Evolutionary conservation across 2,329 filamentous ascomycete genomes (phyloP).

Genomic region (Claviceps fusiformis): DNA sequence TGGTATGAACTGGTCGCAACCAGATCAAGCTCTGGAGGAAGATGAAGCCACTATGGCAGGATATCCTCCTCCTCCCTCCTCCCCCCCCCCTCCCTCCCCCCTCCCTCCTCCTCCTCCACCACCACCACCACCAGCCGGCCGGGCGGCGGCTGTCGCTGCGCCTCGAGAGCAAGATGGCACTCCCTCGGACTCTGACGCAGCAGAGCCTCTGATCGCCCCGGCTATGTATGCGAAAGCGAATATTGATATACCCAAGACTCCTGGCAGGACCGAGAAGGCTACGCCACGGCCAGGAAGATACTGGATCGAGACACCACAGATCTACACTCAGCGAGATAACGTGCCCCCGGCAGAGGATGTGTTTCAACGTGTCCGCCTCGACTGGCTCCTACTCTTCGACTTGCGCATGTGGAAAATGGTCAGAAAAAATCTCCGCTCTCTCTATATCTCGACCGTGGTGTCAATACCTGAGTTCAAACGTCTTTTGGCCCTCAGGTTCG

Average conservation of each 20-base stretch:
- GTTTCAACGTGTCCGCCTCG: slow-evolving; percentile 75
- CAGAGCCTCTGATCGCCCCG: slow-evolving; percentile 49
- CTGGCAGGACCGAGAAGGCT: slow-evolving; percentile 35
- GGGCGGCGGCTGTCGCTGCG: slow-evolving; percentile 30
- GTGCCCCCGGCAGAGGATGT: slow-evolving; percentile 71
- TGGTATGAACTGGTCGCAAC: slow-evolving; percentile 36
- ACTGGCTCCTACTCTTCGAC: slow-evolving; percentile 92
- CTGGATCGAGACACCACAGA: slow-evolving; percentile 71
- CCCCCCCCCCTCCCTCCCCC: slow-evolving; percentile 30
- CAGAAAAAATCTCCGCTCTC: slow-evolving; percentile 74
- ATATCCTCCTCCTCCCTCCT: slow-evolving; percentile 48
- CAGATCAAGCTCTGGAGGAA: slow-evolving; percentile 57
- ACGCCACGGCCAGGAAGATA: slow-evolving; percentile 60
- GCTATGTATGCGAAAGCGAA: slow-evolving; percentile 50
- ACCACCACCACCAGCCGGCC: slow-evolving; percentile 52
- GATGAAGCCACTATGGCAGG: slow-evolving; percentile 68
- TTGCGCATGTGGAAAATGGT: slow-evolving; percentile 93
- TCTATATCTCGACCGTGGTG: slow-evolving; percentile 94
- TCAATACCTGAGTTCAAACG: slow-evolving; percentile 94
- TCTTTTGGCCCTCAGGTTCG: slow-evolving; percentile 81
- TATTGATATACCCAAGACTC: slow-evolving; percentile 70
- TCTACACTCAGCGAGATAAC: slow-evolving; percentile 48
- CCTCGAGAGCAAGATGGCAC: slow-evolving; percentile 47
- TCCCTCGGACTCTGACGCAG: slow-evolving; percentile 58
- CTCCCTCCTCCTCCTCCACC: slow-evolving; percentile 31